Evolutionary conservation across 345 rosid species (phyloP).

Genomic region (Cochlearia excelsa): DNA sequence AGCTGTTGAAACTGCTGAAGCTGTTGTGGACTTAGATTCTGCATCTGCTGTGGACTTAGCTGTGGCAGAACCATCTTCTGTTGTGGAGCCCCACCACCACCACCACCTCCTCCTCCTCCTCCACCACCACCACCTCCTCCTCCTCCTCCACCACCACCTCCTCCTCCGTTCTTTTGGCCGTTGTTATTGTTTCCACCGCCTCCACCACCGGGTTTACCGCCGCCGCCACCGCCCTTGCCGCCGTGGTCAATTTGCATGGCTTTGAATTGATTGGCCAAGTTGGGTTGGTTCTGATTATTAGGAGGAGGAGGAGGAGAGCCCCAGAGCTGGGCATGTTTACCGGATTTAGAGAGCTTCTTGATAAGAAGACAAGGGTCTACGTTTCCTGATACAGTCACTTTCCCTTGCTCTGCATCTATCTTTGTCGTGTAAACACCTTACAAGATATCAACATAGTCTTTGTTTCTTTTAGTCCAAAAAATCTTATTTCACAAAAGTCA

Average conservation of each 20-base stretch:
- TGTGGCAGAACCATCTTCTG: slow-evolving; percentile 32
- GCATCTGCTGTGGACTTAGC: slow-evolving; percentile 44
- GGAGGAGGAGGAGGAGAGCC: slow-evolving; percentile 31
- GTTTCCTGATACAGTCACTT: slow-evolving; percentile 80
- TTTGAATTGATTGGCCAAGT: slow-evolving; percentile 61
- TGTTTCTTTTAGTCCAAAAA: too few relatives aligned
- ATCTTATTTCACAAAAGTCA: too few relatives aligned
- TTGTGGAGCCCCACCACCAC: not conserved
- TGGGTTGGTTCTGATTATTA: slow-evolving; percentile 43
- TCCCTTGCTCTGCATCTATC: slow-evolving; percentile 82
- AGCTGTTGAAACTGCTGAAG: slow-evolving; percentile 57
- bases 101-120: not conserved
- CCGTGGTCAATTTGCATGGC: slow-evolving; percentile 69
- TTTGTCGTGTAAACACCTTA: slow-evolving; percentile 69
- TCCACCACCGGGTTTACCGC: slow-evolving; percentile 39
- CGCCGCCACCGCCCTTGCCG: slow-evolving; percentile 47
- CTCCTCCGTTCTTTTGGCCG: slow-evolving; percentile 45
- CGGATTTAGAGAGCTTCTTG: slow-evolving; percentile 84
- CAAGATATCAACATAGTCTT: too few relatives aligned
- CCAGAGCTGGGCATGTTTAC: slow-evolving; percentile 92
- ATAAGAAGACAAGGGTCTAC: slow-evolving; percentile 63
- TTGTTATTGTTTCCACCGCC: slow-evolving; percentile 46
- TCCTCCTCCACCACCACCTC: slow-evolving; percentile 4
- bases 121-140: slow-evolving; percentile 15
- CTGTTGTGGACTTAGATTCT: slow-evolving; percentile 55